phyloP scores from a whole-genome alignment of 768 basidiomycete species.

The Calocybe gangraenosa region DNA sequence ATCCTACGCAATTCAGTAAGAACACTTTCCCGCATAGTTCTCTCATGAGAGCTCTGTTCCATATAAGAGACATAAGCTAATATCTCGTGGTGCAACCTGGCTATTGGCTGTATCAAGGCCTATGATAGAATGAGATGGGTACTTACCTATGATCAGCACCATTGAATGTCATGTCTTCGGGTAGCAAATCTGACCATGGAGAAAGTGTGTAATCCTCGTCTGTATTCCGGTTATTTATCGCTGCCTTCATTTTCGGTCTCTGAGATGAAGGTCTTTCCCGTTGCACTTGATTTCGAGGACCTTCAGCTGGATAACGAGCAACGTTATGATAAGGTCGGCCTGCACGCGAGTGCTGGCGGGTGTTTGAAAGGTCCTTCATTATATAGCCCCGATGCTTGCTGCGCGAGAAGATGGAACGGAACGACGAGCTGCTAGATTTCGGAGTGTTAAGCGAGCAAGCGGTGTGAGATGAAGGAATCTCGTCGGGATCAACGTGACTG shows the following conservation, averaged over 20 bases:
- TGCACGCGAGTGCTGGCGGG: too few relatives aligned
- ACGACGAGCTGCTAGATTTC: too few relatives aligned
- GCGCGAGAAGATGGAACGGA: too few relatives aligned
- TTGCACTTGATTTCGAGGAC: background rate
- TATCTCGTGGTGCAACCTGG: constrained; percentile 64
- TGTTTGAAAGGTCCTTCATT: too few relatives aligned
- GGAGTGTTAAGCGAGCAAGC: too few relatives aligned
- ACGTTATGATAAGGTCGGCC: too few relatives aligned
- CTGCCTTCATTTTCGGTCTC: too few relatives aligned
- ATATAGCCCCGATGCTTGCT: too few relatives aligned
- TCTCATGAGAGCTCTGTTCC: constrained; percentile 50
- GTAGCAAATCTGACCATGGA: constrained; percentile 17
- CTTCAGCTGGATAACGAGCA: background rate
- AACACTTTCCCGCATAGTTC: constrained; percentile 38
- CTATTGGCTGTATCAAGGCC: background rate
- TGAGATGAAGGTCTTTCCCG: background rate
- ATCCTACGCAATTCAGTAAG: constrained; percentile 42
- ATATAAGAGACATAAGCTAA: constrained; percentile 52
- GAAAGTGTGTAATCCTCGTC: constrained; percentile 6
- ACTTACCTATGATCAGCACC: constrained; percentile 27
- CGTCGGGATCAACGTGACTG: background rate
- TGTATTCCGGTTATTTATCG: background rate
- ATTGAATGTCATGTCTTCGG: constrained; percentile 11
- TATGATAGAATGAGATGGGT: background rate
- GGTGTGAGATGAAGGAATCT: too few relatives aligned